Base-by-base conservation (phyloP, 192 early-diverging fungal genomes). In the Linderina pennispora region DNA sequence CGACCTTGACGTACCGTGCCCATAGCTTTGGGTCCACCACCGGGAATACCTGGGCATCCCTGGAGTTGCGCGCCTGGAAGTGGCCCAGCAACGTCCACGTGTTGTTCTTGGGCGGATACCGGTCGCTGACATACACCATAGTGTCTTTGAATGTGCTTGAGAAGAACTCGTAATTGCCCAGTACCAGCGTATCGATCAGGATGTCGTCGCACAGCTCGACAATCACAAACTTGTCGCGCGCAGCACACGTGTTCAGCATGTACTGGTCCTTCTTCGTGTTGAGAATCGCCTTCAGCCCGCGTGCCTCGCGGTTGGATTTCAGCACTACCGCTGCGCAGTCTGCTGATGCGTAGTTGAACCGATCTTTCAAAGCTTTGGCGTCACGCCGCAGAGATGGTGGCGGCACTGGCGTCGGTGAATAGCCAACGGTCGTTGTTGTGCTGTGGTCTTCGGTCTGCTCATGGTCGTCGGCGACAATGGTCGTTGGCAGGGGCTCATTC, bases 81-180 rank as follows among this genome's bases (percentile, higher is more conserved):
- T 84, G 74, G 0, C 91, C 92, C 24, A 99, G 48, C 9, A 81
- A 42, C 23, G 74, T 80, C 96, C 96, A 99, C 9, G 74, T 76
- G 31, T 78, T 72, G 23, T 85, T 62, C 26, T 74, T 65, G 8
- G 87, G 87, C 4, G 89, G 89, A 56, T 94, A 94, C 22, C 76
- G 51, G 34, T 88, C 79, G 37, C 80, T 74, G 26, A 89, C 82
- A 39, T 80, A 88, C 0, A 97, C 78, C 34, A 80, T 70, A 59
- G 92, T 82, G 31, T 96, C 85, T 50, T 89, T 88, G 56, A 94
- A 95, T 1, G 87, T 95, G 36, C 86, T 89, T 0, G 88, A 90
- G 54, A 99, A 99, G 58, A 95, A 94, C 65, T 99, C 97, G 53
- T 86, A 94, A 65, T 97, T 97, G 38, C 88, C 97, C 34, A 99